A percentile compares a stretch with the other conserved stretches of the same genome.
Evolutionary conservation across 331 rosid genomes (phyloP).

Genomic region (Malus hybrid): DNA sequence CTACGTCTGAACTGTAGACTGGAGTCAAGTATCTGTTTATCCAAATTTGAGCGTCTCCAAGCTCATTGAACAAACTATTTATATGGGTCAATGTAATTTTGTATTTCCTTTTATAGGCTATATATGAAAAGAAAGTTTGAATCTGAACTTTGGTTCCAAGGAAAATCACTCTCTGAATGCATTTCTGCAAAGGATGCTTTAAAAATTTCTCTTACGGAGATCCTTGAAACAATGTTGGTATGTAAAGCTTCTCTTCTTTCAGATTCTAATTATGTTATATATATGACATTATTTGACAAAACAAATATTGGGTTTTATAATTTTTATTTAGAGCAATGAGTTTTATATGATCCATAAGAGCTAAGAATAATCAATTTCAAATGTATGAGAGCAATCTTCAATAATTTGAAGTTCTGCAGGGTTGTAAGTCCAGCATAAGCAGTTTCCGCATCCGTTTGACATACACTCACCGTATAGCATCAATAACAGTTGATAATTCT

Average conservation of each 20-base stretch:
- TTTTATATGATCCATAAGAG: neutral
- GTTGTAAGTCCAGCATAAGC: slow-evolving; percentile 45
- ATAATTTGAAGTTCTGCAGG: slow-evolving; percentile 51
- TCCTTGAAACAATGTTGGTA: slow-evolving; percentile 66
- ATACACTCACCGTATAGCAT: slow-evolving; percentile 31
- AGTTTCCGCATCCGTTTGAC: slow-evolving; percentile 61
- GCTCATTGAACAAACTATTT: neutral
- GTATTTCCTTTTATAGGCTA: slow-evolving; percentile 30
- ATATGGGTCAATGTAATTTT: neutral
- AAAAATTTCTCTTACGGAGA: slow-evolving; percentile 35
- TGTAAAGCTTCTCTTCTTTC: slow-evolving; percentile 18
- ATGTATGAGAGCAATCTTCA: slow-evolving; percentile 3
- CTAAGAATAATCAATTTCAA: neutral
- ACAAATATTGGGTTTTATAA: too few species aligned
- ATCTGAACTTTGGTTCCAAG: slow-evolving; percentile 55
- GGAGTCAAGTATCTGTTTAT: neutral
- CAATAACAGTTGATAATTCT: slow-evolving; percentile 19
- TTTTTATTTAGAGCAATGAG: neutral
- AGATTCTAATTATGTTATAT: neutral
- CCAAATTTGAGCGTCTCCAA: neutral
- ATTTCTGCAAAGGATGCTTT: slow-evolving; percentile 70
- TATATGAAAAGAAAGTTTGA: slow-evolving; percentile 53
- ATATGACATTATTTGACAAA: neutral
- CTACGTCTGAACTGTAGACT: too few species aligned
- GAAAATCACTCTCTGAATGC: slow-evolving; percentile 26